Conservation (phyloP, 2,329 filamentous ascomycete species). For the Hypoxylon sp. region DNA sequence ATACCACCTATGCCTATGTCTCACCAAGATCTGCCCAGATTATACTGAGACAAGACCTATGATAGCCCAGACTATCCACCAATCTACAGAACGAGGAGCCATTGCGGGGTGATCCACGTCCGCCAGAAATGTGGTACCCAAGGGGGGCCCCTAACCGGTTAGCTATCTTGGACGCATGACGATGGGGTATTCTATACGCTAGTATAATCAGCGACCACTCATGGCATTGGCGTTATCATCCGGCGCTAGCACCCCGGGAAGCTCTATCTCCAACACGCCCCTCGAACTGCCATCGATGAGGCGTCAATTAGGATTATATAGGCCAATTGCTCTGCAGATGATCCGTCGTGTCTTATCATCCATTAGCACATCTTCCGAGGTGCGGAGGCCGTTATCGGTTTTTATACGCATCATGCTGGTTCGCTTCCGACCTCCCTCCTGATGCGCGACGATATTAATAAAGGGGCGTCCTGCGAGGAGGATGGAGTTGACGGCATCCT, state of each 20-base stretch:
- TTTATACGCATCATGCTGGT: slow-evolving; percentile 4
- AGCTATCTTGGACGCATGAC: slow-evolving; percentile 31
- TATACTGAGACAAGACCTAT: slow-evolving; percentile 8
- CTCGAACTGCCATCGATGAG: slow-evolving; percentile 11
- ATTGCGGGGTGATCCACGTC: slow-evolving; percentile 37
- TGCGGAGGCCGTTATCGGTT: slow-evolving; percentile 44
- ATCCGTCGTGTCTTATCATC: slow-evolving; percentile 37
- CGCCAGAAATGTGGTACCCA: slow-evolving; percentile 24
- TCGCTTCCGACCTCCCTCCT: not conserved
- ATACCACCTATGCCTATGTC: no score
- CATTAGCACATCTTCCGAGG: slow-evolving; percentile 29
- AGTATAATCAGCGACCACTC: slow-evolving; percentile 45
- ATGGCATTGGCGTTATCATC: slow-evolving; percentile 42
- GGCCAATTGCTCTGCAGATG: slow-evolving; percentile 37
- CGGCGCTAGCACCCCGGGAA: slow-evolving; percentile 28
- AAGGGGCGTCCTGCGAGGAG: slow-evolving; percentile 10
- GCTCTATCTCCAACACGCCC: slow-evolving; percentile 24
- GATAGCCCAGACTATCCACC: slow-evolving; percentile 2
- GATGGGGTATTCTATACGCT: slow-evolving; percentile 38
- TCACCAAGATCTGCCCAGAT: slow-evolving; percentile 14
- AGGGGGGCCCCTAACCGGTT: slow-evolving; percentile 1
- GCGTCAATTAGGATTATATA: slow-evolving; percentile 14
- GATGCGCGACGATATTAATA: slow-evolving; percentile 19
- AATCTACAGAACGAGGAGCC: slow-evolving; percentile 13
- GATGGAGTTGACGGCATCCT: slow-evolving; percentile 5